Base-by-base conservation (phyloP, 148 eudicot species). In the Vaccinium vitisidaea region DNA sequence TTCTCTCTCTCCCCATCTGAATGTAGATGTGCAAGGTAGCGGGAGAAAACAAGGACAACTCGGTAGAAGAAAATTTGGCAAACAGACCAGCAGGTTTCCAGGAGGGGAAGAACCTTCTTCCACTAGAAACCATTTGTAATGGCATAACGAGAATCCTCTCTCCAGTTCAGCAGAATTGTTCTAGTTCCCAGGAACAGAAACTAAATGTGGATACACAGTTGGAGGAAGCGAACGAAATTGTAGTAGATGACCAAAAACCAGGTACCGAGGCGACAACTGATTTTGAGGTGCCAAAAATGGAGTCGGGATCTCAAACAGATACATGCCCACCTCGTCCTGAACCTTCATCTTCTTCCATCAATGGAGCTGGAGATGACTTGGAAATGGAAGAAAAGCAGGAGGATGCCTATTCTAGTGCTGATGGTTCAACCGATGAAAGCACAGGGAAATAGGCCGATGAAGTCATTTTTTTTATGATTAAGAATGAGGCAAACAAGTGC, bases 11-110 rank as follows among this genome's bases (percentile, higher is more conserved):
- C 58, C 75, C n/a, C 8, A 48, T 80, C 52, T 83, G 36, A 82
- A 76, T 76, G 73, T 90, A 94, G 96, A 92, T 93, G 86, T 90
- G 92, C 91, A 90, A 87, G 86, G 79, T 90, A 80, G 18, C 90
- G 74, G 82, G 87, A 15, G 93, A 90, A 59, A 88, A 82, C 55
- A 84, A 81, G 3, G 93, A 87, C 82, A 92, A 87, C 82, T 80
- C 91, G 7, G 56, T 82, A 5, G 89, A 83, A 82, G 90, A 91
- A 75, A 71, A 73, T 81, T 25, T 90, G 75, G 82, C 88, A 19
- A 88, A 80, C 49, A 86, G 86, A 88, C 85, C 87, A 8, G 84
- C 89, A 8, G 86, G 87, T 86, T 84, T 69, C 59, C 81, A 86
- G 78, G 61, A 86, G 83, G 82, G 83, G 81, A 86, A 86, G 65